phyloP scores from a whole-genome alignment of 2,329 filamentous ascomycete genomes.

The Plectosphaerella sp. region DNA sequence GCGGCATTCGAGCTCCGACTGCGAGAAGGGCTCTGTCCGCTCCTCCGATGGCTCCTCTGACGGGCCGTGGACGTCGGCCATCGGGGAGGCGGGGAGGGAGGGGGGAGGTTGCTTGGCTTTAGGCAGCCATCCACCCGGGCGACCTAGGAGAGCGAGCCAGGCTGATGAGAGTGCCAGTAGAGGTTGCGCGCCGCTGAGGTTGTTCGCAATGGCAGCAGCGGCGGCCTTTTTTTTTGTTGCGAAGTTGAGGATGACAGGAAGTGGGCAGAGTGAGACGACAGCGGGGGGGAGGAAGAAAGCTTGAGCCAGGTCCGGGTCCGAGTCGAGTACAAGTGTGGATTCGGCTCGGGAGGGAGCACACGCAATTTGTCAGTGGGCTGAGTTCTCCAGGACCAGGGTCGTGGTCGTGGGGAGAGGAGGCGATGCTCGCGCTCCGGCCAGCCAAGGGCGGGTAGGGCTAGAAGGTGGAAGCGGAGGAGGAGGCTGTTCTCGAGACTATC shows the following conservation, averaged over 20 bases:
- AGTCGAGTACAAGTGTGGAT: not conserved
- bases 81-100: conserved; percentile 18
- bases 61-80: conserved; percentile 37
- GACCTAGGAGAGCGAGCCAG: not conserved
- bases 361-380: not conserved
- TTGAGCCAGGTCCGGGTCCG: not conserved
- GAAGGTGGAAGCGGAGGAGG: not conserved
- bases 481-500: not conserved
- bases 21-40: conserved; percentile 55
- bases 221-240: no score
- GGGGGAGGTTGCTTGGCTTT: conserved; percentile 5
- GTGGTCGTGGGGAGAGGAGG: not conserved
- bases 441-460: no score
- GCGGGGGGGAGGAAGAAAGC: not conserved
- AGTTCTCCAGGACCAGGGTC: not conserved
- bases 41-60: conserved; percentile 39
- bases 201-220: no score
- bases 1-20: conserved; percentile 50
- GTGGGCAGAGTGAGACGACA: conserved; percentile 10
- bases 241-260: conserved; percentile 6
- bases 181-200: no score
- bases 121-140: not conserved
- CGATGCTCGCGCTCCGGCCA: no score
- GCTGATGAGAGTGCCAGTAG: no score
- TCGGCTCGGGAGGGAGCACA: not conserved